Base-by-base conservation (phyloP, 768 basidiomycete species). In the Pholiota molesta region DNA sequence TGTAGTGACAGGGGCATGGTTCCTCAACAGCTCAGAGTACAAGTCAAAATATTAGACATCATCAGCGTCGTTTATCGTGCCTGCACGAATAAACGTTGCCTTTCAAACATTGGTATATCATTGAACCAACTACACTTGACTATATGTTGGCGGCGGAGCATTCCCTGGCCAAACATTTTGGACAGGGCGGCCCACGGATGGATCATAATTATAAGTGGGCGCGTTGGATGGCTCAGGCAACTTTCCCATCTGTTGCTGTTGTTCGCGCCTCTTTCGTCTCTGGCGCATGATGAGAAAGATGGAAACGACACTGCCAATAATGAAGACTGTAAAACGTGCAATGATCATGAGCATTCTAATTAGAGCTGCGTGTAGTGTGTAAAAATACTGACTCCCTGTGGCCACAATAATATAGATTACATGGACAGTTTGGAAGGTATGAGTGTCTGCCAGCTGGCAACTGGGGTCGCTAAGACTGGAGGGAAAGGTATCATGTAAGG, bases 221-320 rank as follows among this genome's bases (percentile, higher is more conserved):
- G n/a, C 39, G 10, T 26, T 45, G 5, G 45, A 29, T 37, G 56
- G 56, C 8, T 44, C 42, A 33, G 31, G 33, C 17, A 51, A 31
- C 5, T 14, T 29, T 21, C 57, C 57, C 45, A 37, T 31, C 57
- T 58, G 23, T 45, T 51, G 29, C 47, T 44, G 31, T 35, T 21
- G 47, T 51, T 47, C n/a, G 16, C 33, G 57, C 57, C 31, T 39
- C 23, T 14, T 58, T 14, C 57, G 57, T 35, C 57, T 49, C 35
- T 58, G 57, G 14, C 57, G 47, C 28, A 58, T 31, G 33, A 58
- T 58, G 45, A 58, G 45, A 10, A 21, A 58, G 31, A 47, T 13
- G 16, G 57, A 26, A 49, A 58, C 10, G 19, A 6, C 47, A 17
- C 33, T 11, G 31, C 57, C 57, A 14, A 58, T 19, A 26, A 58